Percentiles rank a stretch among this genome's conserved stretches.
These are phyloP conservation scores for Eutrema salsugineum DNA, from an alignment of 441 rosid species.

Conservation along the genomic window DNA sequence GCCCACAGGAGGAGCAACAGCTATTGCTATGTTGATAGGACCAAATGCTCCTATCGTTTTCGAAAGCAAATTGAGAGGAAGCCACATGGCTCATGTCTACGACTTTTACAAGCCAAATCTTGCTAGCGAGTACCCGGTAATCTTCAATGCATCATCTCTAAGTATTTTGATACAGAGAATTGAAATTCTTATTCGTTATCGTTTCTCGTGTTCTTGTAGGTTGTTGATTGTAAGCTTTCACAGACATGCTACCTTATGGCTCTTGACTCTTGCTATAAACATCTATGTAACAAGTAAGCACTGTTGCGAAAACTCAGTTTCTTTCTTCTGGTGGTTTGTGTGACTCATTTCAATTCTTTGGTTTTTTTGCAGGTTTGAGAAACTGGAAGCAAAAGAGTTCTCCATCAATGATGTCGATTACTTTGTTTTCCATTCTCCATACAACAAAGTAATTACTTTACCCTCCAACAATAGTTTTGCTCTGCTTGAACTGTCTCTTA, in stretches of 20 bases:
- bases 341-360: slow-evolving; percentile 10
- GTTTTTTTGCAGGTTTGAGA: slow-evolving; percentile 65
- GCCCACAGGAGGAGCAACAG: slow-evolving; percentile 99
- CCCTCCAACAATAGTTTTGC: neutral
- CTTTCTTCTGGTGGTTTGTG: neutral
- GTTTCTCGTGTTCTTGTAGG: slow-evolving; percentile 42
- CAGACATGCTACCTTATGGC: slow-evolving; percentile 99
- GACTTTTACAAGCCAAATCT: slow-evolving; percentile 99
- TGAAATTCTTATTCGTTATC: neutral
- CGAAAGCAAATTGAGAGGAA: slow-evolving; percentile 92
- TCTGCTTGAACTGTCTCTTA: slow-evolving; percentile 18
- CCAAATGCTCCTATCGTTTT: slow-evolving; percentile 92
- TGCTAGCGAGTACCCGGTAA: slow-evolving; percentile 99
- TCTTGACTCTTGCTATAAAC: slow-evolving; percentile 87
- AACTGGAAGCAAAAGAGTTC: slow-evolving; percentile 75
- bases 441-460: slow-evolving; percentile 69
- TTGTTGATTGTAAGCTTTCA: slow-evolving; percentile 98
- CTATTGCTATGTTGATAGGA: slow-evolving; percentile 87
- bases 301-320: neutral
- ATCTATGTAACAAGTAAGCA: slow-evolving; percentile 76
- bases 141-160: neutral
- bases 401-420: slow-evolving; percentile 75
- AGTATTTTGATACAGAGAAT: neutral
- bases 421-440: slow-evolving; percentile 93
- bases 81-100: slow-evolving; percentile 94